phyloP scores from a whole-genome alignment of 345 rosid genomes.

The Melaleuca quinquenervia region DNA sequence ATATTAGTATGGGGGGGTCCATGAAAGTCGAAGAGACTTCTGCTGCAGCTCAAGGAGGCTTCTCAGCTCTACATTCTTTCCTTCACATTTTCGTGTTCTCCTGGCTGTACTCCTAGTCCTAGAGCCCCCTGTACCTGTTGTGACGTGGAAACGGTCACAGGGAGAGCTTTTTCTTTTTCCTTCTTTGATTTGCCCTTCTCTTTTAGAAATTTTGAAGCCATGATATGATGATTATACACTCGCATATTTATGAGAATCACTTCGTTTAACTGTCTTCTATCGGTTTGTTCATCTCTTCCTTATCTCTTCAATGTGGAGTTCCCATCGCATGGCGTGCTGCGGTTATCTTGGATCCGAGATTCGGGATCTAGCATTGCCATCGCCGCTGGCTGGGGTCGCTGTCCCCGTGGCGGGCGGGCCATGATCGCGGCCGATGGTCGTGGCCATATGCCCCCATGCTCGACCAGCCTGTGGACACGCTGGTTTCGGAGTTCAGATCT shows the following conservation, averaged over 20 bases:
- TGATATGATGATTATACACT: not conserved
- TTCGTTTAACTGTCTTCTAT: not conserved
- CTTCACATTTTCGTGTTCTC: not conserved
- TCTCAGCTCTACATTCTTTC: not conserved
- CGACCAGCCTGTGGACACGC: not conserved
- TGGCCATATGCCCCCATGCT: not conserved
- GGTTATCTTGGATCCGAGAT: no score
- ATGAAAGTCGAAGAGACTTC: not conserved
- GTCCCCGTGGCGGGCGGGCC: not conserved
- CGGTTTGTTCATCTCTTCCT: not conserved
- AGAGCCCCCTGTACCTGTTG: constrained; percentile 1
- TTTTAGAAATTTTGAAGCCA: not conserved
- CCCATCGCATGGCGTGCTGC: not conserved
- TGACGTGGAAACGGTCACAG: not conserved
- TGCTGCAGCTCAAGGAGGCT: not conserved
- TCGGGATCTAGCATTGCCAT: no score
- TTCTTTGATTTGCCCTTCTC: not conserved
- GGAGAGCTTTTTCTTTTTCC: not conserved
- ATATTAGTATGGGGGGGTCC: not conserved
- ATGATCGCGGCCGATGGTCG: not conserved
- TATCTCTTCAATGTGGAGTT: not conserved
- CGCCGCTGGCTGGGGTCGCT: not conserved
- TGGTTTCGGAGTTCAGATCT: no score
- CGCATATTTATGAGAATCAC: not conserved
- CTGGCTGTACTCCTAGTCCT: not conserved